Conservation (phyloP, 441 rosid species). For the Capsella rubella region DNA sequence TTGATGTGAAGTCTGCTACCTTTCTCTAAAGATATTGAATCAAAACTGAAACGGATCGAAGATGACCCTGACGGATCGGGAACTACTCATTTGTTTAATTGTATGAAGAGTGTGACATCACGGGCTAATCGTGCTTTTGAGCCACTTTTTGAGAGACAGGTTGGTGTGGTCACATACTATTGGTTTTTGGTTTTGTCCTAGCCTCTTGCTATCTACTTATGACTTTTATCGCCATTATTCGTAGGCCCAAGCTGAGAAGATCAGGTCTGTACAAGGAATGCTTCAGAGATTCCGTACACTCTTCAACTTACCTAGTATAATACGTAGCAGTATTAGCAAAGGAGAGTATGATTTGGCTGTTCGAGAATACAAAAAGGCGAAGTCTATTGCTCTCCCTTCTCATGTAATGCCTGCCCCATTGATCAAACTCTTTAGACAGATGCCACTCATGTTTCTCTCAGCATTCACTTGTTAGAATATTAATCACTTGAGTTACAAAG, state of each 20-base stretch:
- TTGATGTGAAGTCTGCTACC: conserved; percentile 37
- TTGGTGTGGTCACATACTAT: conserved; percentile 37
- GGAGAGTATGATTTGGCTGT: conserved; percentile 97
- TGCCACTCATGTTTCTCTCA: conserved; percentile 15
- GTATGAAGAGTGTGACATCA: conserved; percentile 86
- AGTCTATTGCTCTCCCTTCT: conserved; percentile 93
- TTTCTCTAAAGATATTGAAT: conserved; percentile 74
- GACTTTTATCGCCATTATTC: conserved; percentile 17
- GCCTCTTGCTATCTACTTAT: conserved; percentile 33
- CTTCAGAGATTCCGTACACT: conserved; percentile 95
- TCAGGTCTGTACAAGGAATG: conserved; percentile 98
- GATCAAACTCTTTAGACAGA: conserved; percentile 10
- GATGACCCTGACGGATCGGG: conserved; percentile 97
- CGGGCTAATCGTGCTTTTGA: conserved; percentile 85
- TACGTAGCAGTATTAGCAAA: conserved; percentile 89
- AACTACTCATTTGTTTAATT: conserved; percentile 79
- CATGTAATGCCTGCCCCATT: conserved; percentile 63
- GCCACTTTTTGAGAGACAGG: conserved; percentile 99
- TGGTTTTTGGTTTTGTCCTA: conserved; percentile 16
- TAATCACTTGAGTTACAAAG: conserved; percentile 15
- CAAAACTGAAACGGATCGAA: conserved; percentile 91
- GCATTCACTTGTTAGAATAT: neutral
- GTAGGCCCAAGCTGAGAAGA: conserved; percentile 98
- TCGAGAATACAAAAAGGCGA: conserved; percentile 98
- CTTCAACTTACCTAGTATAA: conserved; percentile 91